Conservation (phyloP, 2,329 filamentous ascomycete species). For the Leptographium wingfieldii region DNA sequence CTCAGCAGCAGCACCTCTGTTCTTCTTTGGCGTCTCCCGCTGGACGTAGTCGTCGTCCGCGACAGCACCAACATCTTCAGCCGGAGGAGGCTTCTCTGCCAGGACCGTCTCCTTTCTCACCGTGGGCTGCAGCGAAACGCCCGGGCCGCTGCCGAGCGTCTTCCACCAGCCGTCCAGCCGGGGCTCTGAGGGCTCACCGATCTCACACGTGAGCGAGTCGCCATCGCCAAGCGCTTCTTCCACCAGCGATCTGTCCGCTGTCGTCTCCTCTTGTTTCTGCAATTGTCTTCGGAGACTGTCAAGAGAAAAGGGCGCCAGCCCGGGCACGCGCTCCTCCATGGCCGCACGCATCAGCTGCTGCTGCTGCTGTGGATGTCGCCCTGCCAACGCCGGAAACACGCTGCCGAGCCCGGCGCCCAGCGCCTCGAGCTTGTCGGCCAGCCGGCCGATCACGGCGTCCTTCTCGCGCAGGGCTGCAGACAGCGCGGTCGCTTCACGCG, state of each 20-base stretch:
- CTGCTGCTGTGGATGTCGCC: background rate
- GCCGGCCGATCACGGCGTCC: slow-evolving; percentile 35
- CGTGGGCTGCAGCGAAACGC: slow-evolving; percentile 12
- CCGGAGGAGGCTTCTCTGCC: background rate
- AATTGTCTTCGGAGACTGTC: slow-evolving; percentile 22
- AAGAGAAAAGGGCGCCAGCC: slow-evolving; percentile 35
- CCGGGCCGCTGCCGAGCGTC: slow-evolving; percentile 21
- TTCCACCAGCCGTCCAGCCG: slow-evolving; percentile 38
- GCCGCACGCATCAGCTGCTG: slow-evolving; percentile 10
- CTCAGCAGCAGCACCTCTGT: background rate
- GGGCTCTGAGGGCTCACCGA: slow-evolving; percentile 12
- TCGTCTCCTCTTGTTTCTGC: background rate
- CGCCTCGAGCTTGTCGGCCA: slow-evolving; percentile 41
- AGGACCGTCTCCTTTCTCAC: background rate
- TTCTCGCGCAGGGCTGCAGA: slow-evolving; percentile 33
- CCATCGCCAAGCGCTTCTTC: too few species aligned
- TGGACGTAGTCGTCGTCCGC: slow-evolving; percentile 32
- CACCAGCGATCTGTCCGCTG: slow-evolving; percentile 10
- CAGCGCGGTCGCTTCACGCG: slow-evolving; percentile 30
- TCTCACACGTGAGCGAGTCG: background rate
- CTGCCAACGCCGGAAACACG: slow-evolving; percentile 28
- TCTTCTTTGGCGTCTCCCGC: slow-evolving; percentile 26
- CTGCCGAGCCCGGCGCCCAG: slow-evolving; percentile 38
- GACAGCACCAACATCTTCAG: background rate
- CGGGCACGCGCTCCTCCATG: slow-evolving; percentile 36